phyloP scores from a whole-genome alignment of 164 flowering plant species.

The Akebia trifoliata region DNA sequence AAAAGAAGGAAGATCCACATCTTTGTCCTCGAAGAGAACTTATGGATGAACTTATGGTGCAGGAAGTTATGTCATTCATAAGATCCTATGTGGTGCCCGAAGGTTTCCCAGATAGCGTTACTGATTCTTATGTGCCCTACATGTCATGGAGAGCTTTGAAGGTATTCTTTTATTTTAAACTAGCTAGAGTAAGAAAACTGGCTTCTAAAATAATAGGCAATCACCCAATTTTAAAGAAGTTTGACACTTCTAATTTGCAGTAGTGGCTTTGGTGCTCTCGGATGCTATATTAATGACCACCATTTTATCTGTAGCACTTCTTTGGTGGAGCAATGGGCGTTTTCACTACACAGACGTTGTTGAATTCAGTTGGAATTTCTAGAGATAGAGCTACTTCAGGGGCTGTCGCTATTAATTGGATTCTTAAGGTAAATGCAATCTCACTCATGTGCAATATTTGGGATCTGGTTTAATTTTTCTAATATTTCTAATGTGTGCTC shows the following conservation, averaged over 20 bases:
- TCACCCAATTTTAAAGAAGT: neutral
- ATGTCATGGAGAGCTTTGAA: conserved; percentile 96
- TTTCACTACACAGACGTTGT: conserved; percentile 84
- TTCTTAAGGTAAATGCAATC: conserved; percentile 67
- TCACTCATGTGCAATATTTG: neutral
- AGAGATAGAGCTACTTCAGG: conserved; percentile 59
- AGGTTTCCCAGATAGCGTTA: conserved; percentile 93
- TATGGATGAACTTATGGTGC: conserved; percentile 23
- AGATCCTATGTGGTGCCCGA: conserved; percentile 97
- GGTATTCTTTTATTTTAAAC: conserved; percentile 36
- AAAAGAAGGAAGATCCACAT: neutral
- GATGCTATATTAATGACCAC: conserved; percentile 4
- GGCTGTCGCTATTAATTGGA: conserved; percentile 98
- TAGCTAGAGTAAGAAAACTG: neutral
- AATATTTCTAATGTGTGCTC: too few species aligned
- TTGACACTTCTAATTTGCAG: neutral
- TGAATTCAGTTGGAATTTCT: conserved; percentile 85
- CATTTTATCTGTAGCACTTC: conserved; percentile 59
- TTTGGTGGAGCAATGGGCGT: conserved; percentile 99
- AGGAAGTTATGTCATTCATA: conserved; percentile 76
- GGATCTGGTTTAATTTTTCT: too few species aligned
- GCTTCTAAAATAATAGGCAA: conserved; percentile 1
- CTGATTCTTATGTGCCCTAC: conserved; percentile 89
- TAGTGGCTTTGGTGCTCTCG: neutral
- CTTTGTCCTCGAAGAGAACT: neutral